Evolutionary conservation across 2,329 filamentous ascomycete species (phyloP).

Genomic region (Cryoendolithus antarcticus): DNA sequence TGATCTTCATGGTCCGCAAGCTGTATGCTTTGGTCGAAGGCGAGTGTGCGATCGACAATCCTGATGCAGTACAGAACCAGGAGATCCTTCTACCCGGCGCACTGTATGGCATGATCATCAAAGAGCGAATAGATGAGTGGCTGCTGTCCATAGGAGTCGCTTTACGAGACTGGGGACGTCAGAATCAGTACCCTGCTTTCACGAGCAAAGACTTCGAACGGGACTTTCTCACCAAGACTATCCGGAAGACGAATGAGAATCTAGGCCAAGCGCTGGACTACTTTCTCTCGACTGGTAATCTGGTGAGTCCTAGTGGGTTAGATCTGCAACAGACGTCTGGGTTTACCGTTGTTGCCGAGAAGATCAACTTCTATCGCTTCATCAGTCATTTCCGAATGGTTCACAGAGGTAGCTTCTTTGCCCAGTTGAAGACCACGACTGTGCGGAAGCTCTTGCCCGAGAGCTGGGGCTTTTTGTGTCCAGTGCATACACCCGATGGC

Average conservation of each 20-base stretch:
- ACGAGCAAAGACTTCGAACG: constrained; percentile 63
- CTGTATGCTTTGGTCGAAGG: constrained; percentile 86
- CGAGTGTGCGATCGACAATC: constrained; percentile 87
- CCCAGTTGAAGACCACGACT: constrained; percentile 90
- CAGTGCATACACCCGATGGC: constrained; percentile 94
- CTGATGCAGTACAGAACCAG: constrained; percentile 91
- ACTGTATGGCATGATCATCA: constrained; percentile 87
- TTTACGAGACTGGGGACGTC: constrained; percentile 40
- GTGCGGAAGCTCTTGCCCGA: constrained; percentile 91
- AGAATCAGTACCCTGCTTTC: constrained; percentile 47
- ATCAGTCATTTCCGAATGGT: constrained; percentile 99
- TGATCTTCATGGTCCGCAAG: constrained; percentile 93
- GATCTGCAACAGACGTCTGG: constrained; percentile 91
- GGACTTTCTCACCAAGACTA: constrained; percentile 67
- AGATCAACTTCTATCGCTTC: constrained; percentile 97
- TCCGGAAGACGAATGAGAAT: constrained; percentile 75
- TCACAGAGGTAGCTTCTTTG: constrained; percentile 97
- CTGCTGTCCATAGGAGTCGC: constrained; percentile 46
- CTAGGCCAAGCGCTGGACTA: constrained; percentile 81
- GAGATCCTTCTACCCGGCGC: constrained; percentile 89
- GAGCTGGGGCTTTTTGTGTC: constrained; percentile 96
- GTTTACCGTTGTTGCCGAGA: constrained; percentile 93
- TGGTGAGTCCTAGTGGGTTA: constrained; percentile 79
- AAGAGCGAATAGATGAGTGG: constrained; percentile 88
- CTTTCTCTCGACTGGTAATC: constrained; percentile 89